Conservation (phyloP, 441 rosid species). For the Jatropha multifida region DNA sequence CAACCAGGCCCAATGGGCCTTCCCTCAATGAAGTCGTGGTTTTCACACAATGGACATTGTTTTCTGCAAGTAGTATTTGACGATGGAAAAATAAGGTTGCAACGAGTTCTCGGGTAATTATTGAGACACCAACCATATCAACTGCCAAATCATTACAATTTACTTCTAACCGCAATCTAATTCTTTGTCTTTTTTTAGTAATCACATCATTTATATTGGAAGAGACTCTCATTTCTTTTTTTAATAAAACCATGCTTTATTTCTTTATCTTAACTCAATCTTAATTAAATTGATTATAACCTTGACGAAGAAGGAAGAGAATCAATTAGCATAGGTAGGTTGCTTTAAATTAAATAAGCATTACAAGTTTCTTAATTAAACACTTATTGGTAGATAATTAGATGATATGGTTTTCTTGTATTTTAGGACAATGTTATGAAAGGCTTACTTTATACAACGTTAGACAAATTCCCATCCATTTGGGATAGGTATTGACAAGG, state of each 20-base stretch:
- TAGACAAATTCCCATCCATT: not conserved
- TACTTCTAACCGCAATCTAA: not conserved
- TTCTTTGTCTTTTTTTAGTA: not conserved
- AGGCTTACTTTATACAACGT: not conserved
- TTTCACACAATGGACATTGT: not conserved
- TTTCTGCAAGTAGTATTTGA: not conserved
- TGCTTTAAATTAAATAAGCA: no score
- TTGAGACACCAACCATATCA: constrained; percentile 17
- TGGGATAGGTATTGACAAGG: no score
- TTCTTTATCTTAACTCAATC: no score
- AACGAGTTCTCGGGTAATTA: not conserved
- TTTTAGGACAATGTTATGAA: not conserved
- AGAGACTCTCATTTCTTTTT: not conserved
- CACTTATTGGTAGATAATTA: not conserved
- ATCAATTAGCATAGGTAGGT: no score
- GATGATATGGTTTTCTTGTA: not conserved
- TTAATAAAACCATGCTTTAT: not conserved
- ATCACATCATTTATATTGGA: not conserved
- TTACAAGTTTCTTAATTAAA: not conserved
- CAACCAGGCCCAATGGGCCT: no score
- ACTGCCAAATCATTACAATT: not conserved
- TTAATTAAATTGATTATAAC: no score
- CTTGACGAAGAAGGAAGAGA: no score
- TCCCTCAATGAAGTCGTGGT: no score
- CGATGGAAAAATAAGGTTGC: not conserved